Evolutionary conservation across 1,139 yeast genomes (phyloP).

Genomic region (Nakaseomyces glabratus): DNA sequence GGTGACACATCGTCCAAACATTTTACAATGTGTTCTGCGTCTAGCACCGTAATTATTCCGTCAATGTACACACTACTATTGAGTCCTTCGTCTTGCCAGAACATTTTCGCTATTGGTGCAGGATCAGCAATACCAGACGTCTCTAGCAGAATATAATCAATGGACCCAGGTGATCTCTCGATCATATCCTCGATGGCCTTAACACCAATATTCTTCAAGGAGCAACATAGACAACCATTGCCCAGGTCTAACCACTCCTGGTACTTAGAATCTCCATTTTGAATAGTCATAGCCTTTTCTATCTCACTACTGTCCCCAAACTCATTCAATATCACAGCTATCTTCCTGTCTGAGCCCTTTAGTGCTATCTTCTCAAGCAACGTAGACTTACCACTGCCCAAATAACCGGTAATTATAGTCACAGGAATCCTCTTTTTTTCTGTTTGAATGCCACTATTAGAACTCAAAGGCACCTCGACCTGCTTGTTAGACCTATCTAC

Average conservation of each 20-base stretch:
- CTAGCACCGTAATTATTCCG: constrained; percentile 89
- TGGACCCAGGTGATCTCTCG: constrained; percentile 57
- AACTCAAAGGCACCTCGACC: constrained; percentile 14
- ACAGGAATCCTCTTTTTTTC: constrained; percentile 67
- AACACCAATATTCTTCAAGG: constrained; percentile 91
- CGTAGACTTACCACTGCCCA: constrained; percentile 94
- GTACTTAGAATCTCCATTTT: constrained; percentile 51
- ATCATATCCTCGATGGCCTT: constrained; percentile 85
- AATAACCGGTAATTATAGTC: constrained; percentile 85
- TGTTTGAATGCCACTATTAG: constrained; percentile 11
- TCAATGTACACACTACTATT: constrained; percentile 79
- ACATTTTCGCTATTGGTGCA: constrained; percentile 92
- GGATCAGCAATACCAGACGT: constrained; percentile 99
- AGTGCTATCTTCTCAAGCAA: constrained; percentile 65
- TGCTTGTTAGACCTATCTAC: constrained; percentile 27
- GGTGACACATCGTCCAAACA: constrained; percentile 55
- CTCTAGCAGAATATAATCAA: constrained; percentile 83
- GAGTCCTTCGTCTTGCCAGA: constrained; percentile 91
- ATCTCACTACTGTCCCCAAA: constrained; percentile 84
- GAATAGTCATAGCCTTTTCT: constrained; percentile 76
- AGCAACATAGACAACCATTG: constrained; percentile 93
- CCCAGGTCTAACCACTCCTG: constrained; percentile 96
- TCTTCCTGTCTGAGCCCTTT: constrained; percentile 47
- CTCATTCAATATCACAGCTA: constrained; percentile 88
- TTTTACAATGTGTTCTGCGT: constrained; percentile 56